These are phyloP conservation scores for Aspergillus egyptiacus DNA, from an alignment of 495 filamentous ascomycete genomes.

Conservation along the genomic window DNA sequence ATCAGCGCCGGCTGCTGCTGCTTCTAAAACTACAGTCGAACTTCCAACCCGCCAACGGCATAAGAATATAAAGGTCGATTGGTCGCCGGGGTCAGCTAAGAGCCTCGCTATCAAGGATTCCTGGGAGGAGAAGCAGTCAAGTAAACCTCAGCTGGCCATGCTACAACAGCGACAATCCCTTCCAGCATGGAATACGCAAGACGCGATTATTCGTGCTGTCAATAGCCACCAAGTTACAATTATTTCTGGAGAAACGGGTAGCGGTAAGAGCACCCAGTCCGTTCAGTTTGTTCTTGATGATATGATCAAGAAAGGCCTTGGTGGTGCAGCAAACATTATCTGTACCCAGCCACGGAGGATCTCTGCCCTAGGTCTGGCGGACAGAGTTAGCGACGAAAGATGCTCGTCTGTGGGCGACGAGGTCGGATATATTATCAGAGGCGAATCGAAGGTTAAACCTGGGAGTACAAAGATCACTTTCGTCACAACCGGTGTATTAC, in stretches of 20 bases:
- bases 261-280: slow-evolving; percentile 93
- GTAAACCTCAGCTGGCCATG: slow-evolving; percentile 62
- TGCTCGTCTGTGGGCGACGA: slow-evolving; percentile 78
- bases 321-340: slow-evolving; percentile 79
- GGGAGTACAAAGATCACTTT: slow-evolving; percentile 85
- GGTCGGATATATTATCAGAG: slow-evolving; percentile 90
- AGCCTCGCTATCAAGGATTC: slow-evolving; percentile 41
- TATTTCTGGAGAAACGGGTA: slow-evolving; percentile 93
- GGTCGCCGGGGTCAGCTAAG: slow-evolving; percentile 28
- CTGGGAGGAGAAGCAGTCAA: slow-evolving; percentile 52
- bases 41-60: slow-evolving; percentile 47
- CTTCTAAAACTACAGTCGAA: slow-evolving; percentile 16
- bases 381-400: slow-evolving; percentile 89
- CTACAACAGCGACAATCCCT: slow-evolving; percentile 60
- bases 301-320: slow-evolving; percentile 69
- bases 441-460: slow-evolving; percentile 66
- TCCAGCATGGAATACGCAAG: slow-evolving; percentile 81
- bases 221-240: slow-evolving; percentile 79
- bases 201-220: slow-evolving; percentile 68
- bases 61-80: slow-evolving; percentile 36
- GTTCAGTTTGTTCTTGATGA: slow-evolving; percentile 96
- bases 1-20: slow-evolving; percentile 25
- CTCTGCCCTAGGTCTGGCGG: slow-evolving; percentile 87
- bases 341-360: slow-evolving; percentile 95
- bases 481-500: slow-evolving; percentile 93